Base-by-base conservation (phyloP, 495 filamentous ascomycete species). In the Penicillium waksmanii region DNA sequence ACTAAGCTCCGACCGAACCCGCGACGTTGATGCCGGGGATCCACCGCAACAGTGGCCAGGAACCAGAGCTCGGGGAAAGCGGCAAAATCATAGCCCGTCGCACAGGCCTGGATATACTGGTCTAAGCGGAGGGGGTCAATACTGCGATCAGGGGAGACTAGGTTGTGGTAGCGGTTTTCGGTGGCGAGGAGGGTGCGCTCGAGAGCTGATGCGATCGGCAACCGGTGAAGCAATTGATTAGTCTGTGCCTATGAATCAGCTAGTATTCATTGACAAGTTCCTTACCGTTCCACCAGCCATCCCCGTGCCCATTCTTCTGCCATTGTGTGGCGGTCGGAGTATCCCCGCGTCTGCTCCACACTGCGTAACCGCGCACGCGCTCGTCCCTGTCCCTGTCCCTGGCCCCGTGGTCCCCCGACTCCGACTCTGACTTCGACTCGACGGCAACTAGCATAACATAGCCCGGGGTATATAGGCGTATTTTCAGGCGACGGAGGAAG, bases 1-100 rank as follows among this genome's bases (percentile, higher is more conserved):
- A 73, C 50, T 12, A 75, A 59, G 23, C 61, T 46, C n/a, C 63
- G 64, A 33, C 66, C 72, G 17, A 66, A 60, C 13, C 68, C 73
- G n/a, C 63, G 49, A 19, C 64, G 66, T 36, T 70, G 66, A 48
- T 65, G 64, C 2, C 1, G 19, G 0, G 66, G 70, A 31, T 68
- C 58, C 3, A 69, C 64, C 5, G 69, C 69, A 5, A 70, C 27
- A 13, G 59, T 61, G 12, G 55, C 55, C 23, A 72, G 68, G 42
- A 65, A 64, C 56, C 49, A 61, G 18, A 62, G 25, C 10, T 62
- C 48, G 0, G 57, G 55, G 27, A 23, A 49, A 4, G 13, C 31
- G 7, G 17, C 18, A 42, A 53, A 66, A 11, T 51, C 56, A 34
- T 44, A 66, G 63, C 35, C 60, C 56, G 19, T 10, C 8, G 15